phyloP scores from a whole-genome alignment of 2,329 filamentous ascomycete species.

The Clarireedia monteithiana region DNA sequence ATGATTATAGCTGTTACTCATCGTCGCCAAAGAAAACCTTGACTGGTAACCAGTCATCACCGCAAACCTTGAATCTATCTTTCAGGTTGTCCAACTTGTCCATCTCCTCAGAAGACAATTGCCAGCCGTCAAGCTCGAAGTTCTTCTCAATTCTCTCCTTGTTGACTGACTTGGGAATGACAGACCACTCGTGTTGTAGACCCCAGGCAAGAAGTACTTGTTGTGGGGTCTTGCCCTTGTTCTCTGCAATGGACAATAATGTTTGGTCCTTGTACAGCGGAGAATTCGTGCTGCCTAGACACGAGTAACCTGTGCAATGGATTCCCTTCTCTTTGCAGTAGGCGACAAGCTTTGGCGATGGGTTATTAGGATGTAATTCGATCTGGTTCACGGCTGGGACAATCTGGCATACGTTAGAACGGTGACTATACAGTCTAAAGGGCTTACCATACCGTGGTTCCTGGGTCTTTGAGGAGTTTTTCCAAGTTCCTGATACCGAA shows the following conservation, averaged over 20 bases:
- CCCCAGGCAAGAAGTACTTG: slow-evolving; percentile 78
- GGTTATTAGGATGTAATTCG: slow-evolving; percentile 74
- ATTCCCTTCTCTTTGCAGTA: slow-evolving; percentile 69
- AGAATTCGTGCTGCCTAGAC: slow-evolving; percentile 63
- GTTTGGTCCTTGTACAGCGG: slow-evolving; percentile 60
- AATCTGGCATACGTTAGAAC: slow-evolving; percentile 31
- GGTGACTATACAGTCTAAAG: not conserved
- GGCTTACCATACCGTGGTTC: slow-evolving; percentile 44
- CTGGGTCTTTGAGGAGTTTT: slow-evolving; percentile 61
- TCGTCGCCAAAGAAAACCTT: slow-evolving; percentile 81
- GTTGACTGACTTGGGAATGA: slow-evolving; percentile 80
- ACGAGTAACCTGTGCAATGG: slow-evolving; percentile 67
- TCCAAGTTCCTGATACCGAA: slow-evolving; percentile 76
- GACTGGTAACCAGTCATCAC: slow-evolving; percentile 64
- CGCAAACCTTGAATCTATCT: slow-evolving; percentile 75
- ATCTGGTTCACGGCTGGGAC: slow-evolving; percentile 71
- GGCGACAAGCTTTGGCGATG: slow-evolving; percentile 68
- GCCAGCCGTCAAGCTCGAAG: slow-evolving; percentile 67
- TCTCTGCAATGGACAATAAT: slow-evolving; percentile 53
- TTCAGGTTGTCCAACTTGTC: slow-evolving; percentile 41
- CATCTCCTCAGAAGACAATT: slow-evolving; percentile 65
- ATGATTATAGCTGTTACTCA: slow-evolving; percentile 44
- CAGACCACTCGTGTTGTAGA: slow-evolving; percentile 69
- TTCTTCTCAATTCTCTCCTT: slow-evolving; percentile 67
- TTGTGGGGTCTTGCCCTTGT: slow-evolving; percentile 61